Evolutionary conservation across 352 stramenopile genomes (phyloP).

Genomic region (Globisporangium rhizosaccharum): DNA sequence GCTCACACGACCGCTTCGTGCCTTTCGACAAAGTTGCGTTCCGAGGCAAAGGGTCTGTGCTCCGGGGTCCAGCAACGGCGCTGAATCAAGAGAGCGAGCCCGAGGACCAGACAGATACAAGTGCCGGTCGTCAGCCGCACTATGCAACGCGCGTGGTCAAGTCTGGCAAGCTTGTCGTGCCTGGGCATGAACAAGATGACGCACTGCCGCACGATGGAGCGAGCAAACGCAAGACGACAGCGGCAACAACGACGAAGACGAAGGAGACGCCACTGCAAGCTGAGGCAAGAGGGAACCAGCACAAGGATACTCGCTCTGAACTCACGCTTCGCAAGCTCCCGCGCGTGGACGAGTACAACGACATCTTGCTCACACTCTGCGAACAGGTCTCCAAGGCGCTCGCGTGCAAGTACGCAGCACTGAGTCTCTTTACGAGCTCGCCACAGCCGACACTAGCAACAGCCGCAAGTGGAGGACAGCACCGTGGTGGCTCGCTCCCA

Average conservation of each 20-base stretch:
- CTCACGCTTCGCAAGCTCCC: conserved; percentile 26
- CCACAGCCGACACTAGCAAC: not conserved
- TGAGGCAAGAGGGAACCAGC: conserved; percentile 23
- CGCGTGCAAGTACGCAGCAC: conserved; percentile 45
- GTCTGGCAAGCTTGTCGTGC: conserved; percentile 7
- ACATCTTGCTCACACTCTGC: conserved; percentile 54
- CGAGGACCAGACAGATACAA: conserved; percentile 5
- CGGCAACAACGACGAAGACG: not conserved
- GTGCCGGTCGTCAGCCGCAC: not conserved
- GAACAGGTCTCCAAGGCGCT: conserved; percentile 34
- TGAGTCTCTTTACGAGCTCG: conserved; percentile 43
- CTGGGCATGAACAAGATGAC: not conserved
- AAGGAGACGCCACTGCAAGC: not conserved
- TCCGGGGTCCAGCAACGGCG: not conserved
- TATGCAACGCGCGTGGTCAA: conserved; percentile 5
- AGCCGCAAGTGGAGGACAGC: not conserved
- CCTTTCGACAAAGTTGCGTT: conserved; percentile 5
- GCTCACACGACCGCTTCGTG: conserved; percentile 4
- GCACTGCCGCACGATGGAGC: too few relatives aligned
- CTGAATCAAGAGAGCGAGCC: conserved; percentile 2
- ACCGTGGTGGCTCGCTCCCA: not conserved
- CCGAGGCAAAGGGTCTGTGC: not conserved
- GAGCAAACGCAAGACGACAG: not conserved
- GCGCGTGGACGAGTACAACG: conserved; percentile 34
- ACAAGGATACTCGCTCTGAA: conserved; percentile 12